Percentiles rank a stretch among this genome's conserved stretches.
Evolutionary conservation across 768 basidiomycete genomes (phyloP).

Genomic region (Cyclocybe cylindracea): DNA sequence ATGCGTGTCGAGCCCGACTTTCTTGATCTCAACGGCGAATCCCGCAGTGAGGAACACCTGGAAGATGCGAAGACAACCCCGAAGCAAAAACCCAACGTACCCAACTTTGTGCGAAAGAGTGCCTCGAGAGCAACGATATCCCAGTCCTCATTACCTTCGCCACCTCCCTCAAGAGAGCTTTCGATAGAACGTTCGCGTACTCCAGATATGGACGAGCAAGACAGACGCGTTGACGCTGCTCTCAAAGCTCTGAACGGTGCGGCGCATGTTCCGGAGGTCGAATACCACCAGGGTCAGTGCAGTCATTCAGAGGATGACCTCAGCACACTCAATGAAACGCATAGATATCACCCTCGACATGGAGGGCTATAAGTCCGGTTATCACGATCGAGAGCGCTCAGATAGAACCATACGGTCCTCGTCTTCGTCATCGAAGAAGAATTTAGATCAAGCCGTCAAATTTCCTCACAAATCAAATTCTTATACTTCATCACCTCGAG

Average conservation of each 20-base stretch:
- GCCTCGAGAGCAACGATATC: conserved; percentile 33
- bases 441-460: conserved; percentile 9
- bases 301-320: background rate
- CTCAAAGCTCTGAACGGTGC: conserved; percentile 43
- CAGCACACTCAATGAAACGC: background rate
- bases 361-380: conserved; percentile 71
- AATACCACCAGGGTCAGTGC: conserved; percentile 58
- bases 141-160: conserved; percentile 30
- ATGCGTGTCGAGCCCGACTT: conserved; percentile 70
- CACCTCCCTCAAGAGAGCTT: conserved; percentile 27
- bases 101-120: conserved; percentile 26
- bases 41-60: conserved; percentile 17
- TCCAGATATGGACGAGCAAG: conserved; percentile 37
- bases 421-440: conserved; percentile 1
- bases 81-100: conserved; percentile 28
- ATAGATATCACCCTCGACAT: conserved; percentile 80
- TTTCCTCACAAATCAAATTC: conserved; percentile 15
- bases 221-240: conserved; percentile 50
- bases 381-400: conserved; percentile 35
- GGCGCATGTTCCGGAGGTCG: conserved; percentile 53
- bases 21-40: conserved; percentile 73
- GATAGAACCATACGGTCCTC: conserved; percentile 41
- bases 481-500: background rate
- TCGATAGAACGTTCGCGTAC: conserved; percentile 22
- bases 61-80: conserved; percentile 30